Percentiles rank a stretch among this genome's conserved stretches.
Evolutionary conservation across 2,329 filamentous ascomycete genomes (phyloP).

Genomic region (Ophiostoma himal-ulmi): DNA sequence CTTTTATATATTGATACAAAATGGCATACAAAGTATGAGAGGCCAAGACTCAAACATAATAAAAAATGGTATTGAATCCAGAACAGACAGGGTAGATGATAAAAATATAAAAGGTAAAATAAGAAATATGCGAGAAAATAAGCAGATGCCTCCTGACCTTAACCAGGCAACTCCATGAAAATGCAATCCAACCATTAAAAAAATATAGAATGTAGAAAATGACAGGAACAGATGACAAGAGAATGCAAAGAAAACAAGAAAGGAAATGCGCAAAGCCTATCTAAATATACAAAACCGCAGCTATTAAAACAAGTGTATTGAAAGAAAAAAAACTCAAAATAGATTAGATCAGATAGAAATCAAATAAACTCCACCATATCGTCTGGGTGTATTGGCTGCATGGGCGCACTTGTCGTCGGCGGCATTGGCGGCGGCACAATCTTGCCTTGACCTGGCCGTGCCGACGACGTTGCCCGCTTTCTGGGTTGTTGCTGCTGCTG

Average conservation of each 20-base stretch:
- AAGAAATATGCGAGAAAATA: not conserved
- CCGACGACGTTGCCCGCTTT: slow-evolving; percentile 6
- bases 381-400: slow-evolving; percentile 19
- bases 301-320: slow-evolving; percentile 13
- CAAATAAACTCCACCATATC: slow-evolving; percentile 21
- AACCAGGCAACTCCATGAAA: slow-evolving; percentile 13
- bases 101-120: not conserved
- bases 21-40: too few relatives aligned
- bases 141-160: not conserved
- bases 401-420: slow-evolving; percentile 17
- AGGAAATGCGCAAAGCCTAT: not conserved
- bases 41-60: not conserved
- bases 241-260: not conserved
- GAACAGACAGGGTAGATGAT: not conserved
- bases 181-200: slow-evolving; percentile 17
- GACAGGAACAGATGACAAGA: not conserved
- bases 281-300: not conserved
- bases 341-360: not conserved
- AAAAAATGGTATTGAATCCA: not conserved
- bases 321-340: not conserved
- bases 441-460: not conserved
- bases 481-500: slow-evolving; percentile 10
- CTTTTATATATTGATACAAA: not conserved
- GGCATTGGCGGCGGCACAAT: slow-evolving; percentile 19
- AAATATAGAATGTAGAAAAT: slow-evolving; percentile 11